Evolutionary conservation across 352 stramenopile genomes (phyloP).

Genomic region (Globisporangium takayamanum): DNA sequence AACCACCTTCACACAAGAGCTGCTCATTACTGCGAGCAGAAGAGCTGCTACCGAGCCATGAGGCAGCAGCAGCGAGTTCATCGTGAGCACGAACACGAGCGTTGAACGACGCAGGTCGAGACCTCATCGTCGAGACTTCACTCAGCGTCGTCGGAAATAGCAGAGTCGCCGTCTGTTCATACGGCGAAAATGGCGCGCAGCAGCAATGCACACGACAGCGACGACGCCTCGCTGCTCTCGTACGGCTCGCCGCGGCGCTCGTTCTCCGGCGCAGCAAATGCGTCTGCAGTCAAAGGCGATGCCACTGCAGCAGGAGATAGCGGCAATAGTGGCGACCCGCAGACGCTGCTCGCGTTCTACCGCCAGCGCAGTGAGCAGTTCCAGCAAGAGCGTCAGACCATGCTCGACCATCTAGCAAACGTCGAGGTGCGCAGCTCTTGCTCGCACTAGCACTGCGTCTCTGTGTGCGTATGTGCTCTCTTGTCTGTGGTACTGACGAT

Average conservation of each 20-base stretch:
- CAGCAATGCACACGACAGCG: slow-evolving; percentile 1
- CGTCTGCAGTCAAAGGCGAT: background rate
- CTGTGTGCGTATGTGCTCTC: background rate
- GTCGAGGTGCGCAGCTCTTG: slow-evolving; percentile 32
- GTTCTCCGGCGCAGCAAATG: slow-evolving; percentile 12
- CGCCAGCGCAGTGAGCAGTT: slow-evolving; percentile 60
- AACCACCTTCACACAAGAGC: too few relatives aligned
- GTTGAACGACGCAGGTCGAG: too few relatives aligned
- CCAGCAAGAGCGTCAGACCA: slow-evolving; percentile 47
- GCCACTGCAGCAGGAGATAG: slow-evolving; percentile 2
- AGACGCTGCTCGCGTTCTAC: slow-evolving; percentile 55
- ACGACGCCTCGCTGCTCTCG: slow-evolving; percentile 37
- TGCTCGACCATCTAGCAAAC: slow-evolving; percentile 43
- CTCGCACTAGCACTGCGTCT: background rate
- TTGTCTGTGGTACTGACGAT: background rate
- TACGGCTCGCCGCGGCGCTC: slow-evolving; percentile 42
- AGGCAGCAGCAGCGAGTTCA: too few relatives aligned
- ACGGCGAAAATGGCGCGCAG: slow-evolving; percentile 1
- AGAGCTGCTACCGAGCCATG: too few relatives aligned
- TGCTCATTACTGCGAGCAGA: too few relatives aligned
- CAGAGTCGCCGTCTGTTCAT: background rate
- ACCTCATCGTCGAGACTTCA: background rate
- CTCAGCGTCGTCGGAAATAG: background rate
- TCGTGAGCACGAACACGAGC: too few relatives aligned
- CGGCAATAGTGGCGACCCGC: background rate